Evolutionary conservation across 1,139 yeast genomes (phyloP).

Genomic region (Geotrichum europaeum): DNA sequence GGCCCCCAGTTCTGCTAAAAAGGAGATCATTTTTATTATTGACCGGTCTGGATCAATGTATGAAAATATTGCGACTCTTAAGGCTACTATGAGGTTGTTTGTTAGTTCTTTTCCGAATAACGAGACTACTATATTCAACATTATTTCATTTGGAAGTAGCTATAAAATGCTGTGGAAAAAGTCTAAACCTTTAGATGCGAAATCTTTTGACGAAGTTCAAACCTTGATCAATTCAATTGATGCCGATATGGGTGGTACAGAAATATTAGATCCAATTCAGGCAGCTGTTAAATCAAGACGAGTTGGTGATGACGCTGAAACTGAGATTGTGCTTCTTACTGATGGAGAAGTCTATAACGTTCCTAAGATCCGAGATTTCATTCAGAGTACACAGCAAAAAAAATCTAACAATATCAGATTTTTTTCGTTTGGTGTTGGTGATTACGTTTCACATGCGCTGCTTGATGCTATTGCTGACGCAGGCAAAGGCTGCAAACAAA

Average conservation of each 20-base stretch:
- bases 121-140: conserved; percentile 4
- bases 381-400: conserved; percentile 1
- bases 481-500: conserved; percentile 13
- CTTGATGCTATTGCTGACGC: conserved; percentile 4
- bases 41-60: conserved; percentile 16
- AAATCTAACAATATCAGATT: conserved; percentile 1
- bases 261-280: conserved; percentile 5
- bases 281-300: conserved; percentile 5
- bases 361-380: neutral
- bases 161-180: conserved; percentile 5
- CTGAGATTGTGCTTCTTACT: conserved; percentile 14
- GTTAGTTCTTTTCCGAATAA: conserved; percentile 10
- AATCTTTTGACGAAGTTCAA: conserved; percentile 5
- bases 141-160: conserved; percentile 14
- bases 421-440: conserved; percentile 14
- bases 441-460: conserved; percentile 12
- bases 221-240: conserved; percentile 1
- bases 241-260: conserved; percentile 16
- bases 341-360: conserved; percentile 11
- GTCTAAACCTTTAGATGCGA: conserved; percentile 8
- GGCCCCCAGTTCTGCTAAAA: neutral
- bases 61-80: conserved; percentile 1
- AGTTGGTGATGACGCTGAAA: neutral
- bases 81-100: conserved; percentile 9
- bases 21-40: conserved; percentile 13